These are phyloP conservation scores for Nicotiana otophora DNA, from an alignment of 257 asterid species.

Conservation along the genomic window DNA sequence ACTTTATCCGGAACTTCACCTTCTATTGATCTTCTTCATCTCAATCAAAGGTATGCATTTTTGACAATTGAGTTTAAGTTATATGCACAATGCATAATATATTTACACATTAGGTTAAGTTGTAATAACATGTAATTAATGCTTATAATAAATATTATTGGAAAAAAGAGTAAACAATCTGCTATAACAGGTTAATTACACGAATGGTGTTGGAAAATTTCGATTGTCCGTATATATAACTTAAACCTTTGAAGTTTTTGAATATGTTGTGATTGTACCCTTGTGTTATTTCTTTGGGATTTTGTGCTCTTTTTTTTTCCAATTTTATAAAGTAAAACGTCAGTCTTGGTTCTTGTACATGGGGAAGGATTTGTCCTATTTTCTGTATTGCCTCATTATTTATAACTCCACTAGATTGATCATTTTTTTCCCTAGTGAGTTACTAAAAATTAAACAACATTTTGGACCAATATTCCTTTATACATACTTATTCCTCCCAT, in stretches of 20 bases:
- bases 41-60: constrained; percentile 49
- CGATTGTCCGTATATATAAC: not conserved
- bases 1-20: constrained; percentile 40
- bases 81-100: not conserved
- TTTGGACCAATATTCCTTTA: too few species aligned
- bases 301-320: not conserved
- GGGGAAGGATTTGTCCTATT: too few species aligned
- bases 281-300: not conserved
- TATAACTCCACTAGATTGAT: too few species aligned
- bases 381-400: too few species aligned
- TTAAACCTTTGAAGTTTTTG: too few species aligned
- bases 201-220: not conserved
- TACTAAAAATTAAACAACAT: too few species aligned
- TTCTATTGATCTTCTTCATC: constrained; percentile 59
- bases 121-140: not conserved
- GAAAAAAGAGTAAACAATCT: too few species aligned
- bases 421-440: too few species aligned
- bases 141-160: not conserved
- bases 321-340: not conserved
- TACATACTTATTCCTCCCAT: too few species aligned
- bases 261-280: not conserved
- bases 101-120: not conserved
- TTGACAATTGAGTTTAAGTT: not conserved
- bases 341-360: too few species aligned
- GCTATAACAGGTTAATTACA: not conserved